Evolutionary conservation across 768 basidiomycete species (phyloP), one percentile per base, ranked within the genome.

Genomic region (Podaxis sp.): DNA sequence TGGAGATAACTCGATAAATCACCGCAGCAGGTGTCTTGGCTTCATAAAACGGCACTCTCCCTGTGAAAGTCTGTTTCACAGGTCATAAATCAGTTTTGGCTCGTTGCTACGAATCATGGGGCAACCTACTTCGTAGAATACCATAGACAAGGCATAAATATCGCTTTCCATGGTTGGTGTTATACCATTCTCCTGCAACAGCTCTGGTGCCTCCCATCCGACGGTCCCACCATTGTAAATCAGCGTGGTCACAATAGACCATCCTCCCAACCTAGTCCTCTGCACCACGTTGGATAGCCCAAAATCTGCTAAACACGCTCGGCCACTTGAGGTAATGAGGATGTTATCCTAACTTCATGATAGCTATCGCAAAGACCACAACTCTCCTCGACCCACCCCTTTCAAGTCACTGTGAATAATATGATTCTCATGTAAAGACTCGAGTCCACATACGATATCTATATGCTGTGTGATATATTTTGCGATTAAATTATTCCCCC

Each of bases 271-370:
- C 10, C 46, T 23, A 6, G 50, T 18, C n/a, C n/a, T n/a, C 9
- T 55, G 52, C 6, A 54, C 57, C 6, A 68, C 55, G 5, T 52
- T 62, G 2, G 68, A 68, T 5, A 71, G 48, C 2, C 68, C 68
- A 37, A 71, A 69, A 46, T 69, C 68, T 0, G 65, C 67, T 10
- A 71, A 42, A 27, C 63, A 64, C 5, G 68, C 68, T 32, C 62
- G 47, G 11, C 65, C 69, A 11, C 55, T 63, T 3, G 23, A 13
- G n/a, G 65, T 55, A 3, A 70, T 59, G 36, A 69, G 63, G 32
- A 70, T 62, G 47, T 69, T 68, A 4, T 21, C 27, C 68, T 70
- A 13, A 3, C 32, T 16, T 18, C 14, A 27, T n/a, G 21, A 48
- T 14, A 50, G 28, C 23, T 4, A 48, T 9, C 21, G 25, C 28